Evolutionary conservation across 2,329 filamentous ascomycete species (phyloP).

Genomic region (Beauveria bassiana): DNA sequence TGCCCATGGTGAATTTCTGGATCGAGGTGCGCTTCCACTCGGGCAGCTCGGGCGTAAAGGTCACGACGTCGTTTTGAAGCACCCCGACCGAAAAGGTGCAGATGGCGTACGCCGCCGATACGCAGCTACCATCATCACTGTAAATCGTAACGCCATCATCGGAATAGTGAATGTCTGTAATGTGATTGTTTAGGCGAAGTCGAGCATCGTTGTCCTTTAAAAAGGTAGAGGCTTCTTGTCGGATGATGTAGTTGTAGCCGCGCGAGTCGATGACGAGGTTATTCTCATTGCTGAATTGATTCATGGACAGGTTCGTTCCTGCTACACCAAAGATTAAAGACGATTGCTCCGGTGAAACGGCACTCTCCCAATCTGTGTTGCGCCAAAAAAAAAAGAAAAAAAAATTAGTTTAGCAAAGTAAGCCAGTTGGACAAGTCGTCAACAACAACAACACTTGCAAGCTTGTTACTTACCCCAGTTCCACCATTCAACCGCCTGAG

Average conservation of each 20-base stretch:
- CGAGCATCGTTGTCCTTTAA: conserved; percentile 46
- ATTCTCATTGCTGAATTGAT: conserved; percentile 54
- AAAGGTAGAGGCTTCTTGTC: conserved; percentile 50
- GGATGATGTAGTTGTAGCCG: conserved; percentile 52
- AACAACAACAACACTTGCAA: not conserved
- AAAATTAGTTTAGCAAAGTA: not conserved
- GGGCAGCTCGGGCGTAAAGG: conserved; percentile 52
- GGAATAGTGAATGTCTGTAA: conserved; percentile 47
- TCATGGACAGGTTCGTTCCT: conserved; percentile 53
- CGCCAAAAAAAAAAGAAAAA: not conserved
- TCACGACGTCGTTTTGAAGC: conserved; percentile 52
- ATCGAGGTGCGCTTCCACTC: conserved; percentile 58
- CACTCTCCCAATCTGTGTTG: conserved; percentile 16
- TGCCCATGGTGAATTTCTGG: conserved; percentile 59
- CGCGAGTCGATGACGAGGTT: conserved; percentile 54
- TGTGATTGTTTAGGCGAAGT: conserved; percentile 49
- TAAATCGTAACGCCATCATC: conserved; percentile 44
- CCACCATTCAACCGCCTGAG: conserved; percentile 55
- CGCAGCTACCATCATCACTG: conserved; percentile 46
- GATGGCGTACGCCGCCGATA: conserved; percentile 54
- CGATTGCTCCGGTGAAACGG: conserved; percentile 43
- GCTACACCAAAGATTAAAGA: conserved; percentile 48
- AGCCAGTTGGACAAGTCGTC: too few relatives aligned
- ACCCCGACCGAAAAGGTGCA: conserved; percentile 63
- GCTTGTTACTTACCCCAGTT: conserved; percentile 24